Percentiles rank a stretch among this genome's conserved stretches.
Evolutionary conservation across 1,139 yeast genomes (phyloP).

Genomic region (Spathaspora sp.): DNA sequence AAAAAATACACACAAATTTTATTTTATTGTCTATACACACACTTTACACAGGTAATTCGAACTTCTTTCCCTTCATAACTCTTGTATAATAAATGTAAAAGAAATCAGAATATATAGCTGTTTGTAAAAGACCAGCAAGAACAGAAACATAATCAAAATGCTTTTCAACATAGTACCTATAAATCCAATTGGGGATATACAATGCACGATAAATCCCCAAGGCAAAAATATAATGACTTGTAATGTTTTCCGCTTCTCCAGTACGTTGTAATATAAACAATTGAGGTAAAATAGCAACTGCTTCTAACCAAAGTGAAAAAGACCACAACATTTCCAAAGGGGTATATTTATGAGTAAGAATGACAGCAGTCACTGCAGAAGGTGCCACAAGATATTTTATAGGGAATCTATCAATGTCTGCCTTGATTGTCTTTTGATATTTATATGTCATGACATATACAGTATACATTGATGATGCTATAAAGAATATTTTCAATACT

Average conservation of each 20-base stretch:
- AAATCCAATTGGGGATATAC: conserved; percentile 93
- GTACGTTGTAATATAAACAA: conserved; percentile 85
- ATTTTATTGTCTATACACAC: neutral
- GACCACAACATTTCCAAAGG: conserved; percentile 69
- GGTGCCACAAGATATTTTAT: conserved; percentile 69
- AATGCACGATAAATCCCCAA: conserved; percentile 85
- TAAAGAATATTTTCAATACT: conserved; percentile 77
- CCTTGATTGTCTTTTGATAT: conserved; percentile 55
- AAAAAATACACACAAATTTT: neutral
- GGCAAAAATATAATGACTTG: conserved; percentile 91
- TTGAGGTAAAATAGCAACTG: conserved; percentile 91
- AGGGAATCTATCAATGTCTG: conserved; percentile 69
- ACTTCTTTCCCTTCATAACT: conserved; percentile 80
- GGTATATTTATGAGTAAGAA: conserved; percentile 67
- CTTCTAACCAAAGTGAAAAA: conserved; percentile 82
- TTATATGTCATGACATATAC: conserved; percentile 67
- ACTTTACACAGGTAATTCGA: conserved; percentile 69
- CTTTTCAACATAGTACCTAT: conserved; percentile 71
- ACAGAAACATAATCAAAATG: conserved; percentile 72
- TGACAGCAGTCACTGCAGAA: conserved; percentile 55
- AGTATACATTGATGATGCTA: conserved; percentile 72
- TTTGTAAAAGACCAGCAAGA: conserved; percentile 80
- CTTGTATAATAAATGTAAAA: conserved; percentile 81
- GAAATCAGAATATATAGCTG: conserved; percentile 87
- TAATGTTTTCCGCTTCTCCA: conserved; percentile 84